Evolutionary conservation across 768 basidiomycete genomes (phyloP).

Genomic region (Tylopilus felleus): DNA sequence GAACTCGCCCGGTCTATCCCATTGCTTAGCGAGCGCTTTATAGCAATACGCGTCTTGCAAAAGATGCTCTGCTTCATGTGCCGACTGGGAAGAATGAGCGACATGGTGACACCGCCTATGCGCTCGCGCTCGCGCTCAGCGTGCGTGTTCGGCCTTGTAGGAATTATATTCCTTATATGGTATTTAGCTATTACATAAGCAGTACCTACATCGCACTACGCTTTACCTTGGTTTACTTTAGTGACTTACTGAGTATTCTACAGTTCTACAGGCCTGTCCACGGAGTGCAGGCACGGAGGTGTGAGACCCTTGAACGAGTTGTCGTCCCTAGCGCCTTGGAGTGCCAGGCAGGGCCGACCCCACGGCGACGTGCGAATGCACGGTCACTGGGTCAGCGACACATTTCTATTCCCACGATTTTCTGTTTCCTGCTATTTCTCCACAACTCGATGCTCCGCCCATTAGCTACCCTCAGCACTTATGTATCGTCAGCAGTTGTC

Average conservation of each 20-base stretch:
- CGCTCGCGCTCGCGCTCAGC: slow-evolving; percentile 60
- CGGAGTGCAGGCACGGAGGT: slow-evolving; percentile 60
- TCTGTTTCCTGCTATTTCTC: no score
- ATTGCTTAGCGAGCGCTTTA: slow-evolving; percentile 43
- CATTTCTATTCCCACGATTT: no score
- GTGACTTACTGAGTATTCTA: no score
- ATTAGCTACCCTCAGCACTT: no score
- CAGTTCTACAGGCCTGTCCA: slow-evolving; percentile 75
- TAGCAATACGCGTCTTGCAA: slow-evolving; percentile 64
- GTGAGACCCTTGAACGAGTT: slow-evolving; percentile 47
- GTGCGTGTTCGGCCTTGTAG: slow-evolving; percentile 76
- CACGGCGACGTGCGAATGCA: slow-evolving; percentile 59
- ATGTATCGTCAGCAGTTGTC: background rate
- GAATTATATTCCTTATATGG: no score
- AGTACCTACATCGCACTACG: no score
- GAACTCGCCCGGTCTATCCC: slow-evolving; percentile 49
- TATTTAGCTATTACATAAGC: no score
- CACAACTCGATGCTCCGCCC: no score
- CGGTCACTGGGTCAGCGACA: no score
- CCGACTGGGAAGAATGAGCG: slow-evolving; percentile 70
- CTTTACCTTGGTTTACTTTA: no score
- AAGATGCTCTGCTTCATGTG: slow-evolving; percentile 63
- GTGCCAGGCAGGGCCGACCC: slow-evolving; percentile 33
- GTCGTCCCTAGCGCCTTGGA: slow-evolving; percentile 46
- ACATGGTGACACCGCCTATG: slow-evolving; percentile 71